phyloP scores from a whole-genome alignment of 2,329 filamentous ascomycete species.

The Verticillium nonalfalfae region DNA sequence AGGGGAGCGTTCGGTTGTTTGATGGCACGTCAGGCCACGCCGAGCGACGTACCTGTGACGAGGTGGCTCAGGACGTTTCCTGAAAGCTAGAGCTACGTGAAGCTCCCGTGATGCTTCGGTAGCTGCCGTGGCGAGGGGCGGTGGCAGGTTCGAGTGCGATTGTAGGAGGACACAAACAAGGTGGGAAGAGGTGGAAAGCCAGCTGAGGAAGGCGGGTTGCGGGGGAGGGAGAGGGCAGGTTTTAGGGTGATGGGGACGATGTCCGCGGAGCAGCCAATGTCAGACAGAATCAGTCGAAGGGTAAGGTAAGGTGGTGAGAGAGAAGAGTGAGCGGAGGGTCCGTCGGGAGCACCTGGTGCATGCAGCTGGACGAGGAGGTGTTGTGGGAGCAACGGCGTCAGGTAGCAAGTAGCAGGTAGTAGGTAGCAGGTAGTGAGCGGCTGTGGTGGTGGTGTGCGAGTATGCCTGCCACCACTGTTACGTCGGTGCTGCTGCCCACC shows the following conservation, averaged over 20 bases:
- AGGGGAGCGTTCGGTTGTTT: not conserved
- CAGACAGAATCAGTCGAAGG: not conserved
- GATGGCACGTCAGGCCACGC: not conserved
- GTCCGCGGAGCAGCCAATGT: not conserved
- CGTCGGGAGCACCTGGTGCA: not conserved
- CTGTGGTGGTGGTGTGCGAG: not conserved
- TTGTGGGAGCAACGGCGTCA: not conserved
- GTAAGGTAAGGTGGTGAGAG: not conserved
- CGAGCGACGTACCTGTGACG: not conserved
- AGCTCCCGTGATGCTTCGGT: not conserved
- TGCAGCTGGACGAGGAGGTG: not conserved
- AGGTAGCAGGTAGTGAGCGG: not conserved
- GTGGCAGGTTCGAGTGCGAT: not conserved
- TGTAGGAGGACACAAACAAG: not conserved
- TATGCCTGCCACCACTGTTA: not conserved
- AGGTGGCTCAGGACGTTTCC: not conserved
- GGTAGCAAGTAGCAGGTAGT: not conserved
- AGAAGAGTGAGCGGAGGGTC: not conserved
- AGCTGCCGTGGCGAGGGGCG: not conserved
- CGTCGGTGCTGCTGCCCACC: not conserved
- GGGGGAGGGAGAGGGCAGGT: not conserved
- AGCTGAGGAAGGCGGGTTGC: not conserved
- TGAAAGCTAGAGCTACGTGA: not conserved
- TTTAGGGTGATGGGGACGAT: not conserved
- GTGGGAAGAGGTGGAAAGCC: not conserved